Base-by-base conservation (phyloP, 352 stramenopile species). In the Phytophthora boehmeriae region DNA sequence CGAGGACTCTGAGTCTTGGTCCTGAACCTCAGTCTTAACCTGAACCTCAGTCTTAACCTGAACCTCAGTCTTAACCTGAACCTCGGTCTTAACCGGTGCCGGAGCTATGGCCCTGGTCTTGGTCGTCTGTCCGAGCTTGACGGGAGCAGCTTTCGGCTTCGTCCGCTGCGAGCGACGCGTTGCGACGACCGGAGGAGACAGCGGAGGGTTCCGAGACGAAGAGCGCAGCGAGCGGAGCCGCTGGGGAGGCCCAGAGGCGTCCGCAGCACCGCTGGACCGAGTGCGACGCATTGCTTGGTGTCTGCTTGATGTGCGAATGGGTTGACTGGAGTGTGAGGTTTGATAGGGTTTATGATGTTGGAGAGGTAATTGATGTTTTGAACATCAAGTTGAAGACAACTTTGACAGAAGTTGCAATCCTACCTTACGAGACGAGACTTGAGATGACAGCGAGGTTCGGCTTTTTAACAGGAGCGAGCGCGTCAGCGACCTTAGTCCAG, bases 231-330 rank as follows among this genome's bases (percentile, higher is more conserved):
- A 76, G 1, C 51, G 54, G 3, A 73, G 46, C 20, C 64, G 59
- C 25, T 71, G 59, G 5, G 46, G 59, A 44, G 52, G 42, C 5
- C 36, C 57, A 8, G 62, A 51, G 11, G 38, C 30, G 25, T 54
- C 47, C 2, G 25, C 34, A 4, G 50, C 44, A 5, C 30, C 46
- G 20, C 54, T 73, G 28, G 68, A 73, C n/a, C 68, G 63, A 13
- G 63, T 76, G 45, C 54, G 58, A 8, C 57, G 63, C 68, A 76
- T 76, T 6, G 17, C 2, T n/a, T n/a, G n/a, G n/a, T n/a, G n/a
- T n/a, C n/a, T n/a, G n/a, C n/a, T n/a, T n/a, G n/a, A n/a, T n/a
- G n/a, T n/a, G n/a, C n/a, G n/a, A n/a, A n/a, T n/a, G n/a, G 13
- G 19, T 34, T 54, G 35, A 27, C n/a, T 11, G 41, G n/a, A 49